Percentiles rank a stretch among this genome's conserved stretches.
These are phyloP conservation scores for Osmanthus fragrans DNA, from an alignment of 257 asterid species.

Conservation along the genomic window DNA sequence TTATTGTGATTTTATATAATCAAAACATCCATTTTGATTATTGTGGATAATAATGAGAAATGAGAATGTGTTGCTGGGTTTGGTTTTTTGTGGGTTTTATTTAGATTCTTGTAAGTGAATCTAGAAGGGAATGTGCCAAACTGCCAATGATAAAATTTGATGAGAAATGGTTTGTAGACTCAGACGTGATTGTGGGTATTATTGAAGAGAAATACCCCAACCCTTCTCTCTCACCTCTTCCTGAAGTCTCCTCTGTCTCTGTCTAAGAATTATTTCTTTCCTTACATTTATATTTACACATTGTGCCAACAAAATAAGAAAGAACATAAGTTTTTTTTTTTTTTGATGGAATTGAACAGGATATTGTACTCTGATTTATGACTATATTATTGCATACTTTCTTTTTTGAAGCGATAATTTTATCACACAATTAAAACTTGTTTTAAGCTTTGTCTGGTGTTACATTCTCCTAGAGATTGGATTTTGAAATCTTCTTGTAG, in stretches of 20 bases:
- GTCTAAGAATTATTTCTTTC: constrained; percentile 43
- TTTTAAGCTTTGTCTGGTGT: too few species aligned
- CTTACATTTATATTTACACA: not conserved
- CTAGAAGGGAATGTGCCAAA: constrained; percentile 88
- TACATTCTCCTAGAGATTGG: too few species aligned
- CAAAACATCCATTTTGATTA: not conserved
- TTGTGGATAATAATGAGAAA: not conserved
- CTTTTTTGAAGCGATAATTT: too few species aligned
- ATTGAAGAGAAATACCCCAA: constrained; percentile 78
- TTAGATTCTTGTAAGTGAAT: constrained; percentile 63
- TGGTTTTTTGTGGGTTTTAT: constrained; percentile 3
- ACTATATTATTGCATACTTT: too few species aligned
- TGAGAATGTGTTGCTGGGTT: not conserved
- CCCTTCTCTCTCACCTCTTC: constrained; percentile 61
- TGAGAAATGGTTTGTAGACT: constrained; percentile 74
- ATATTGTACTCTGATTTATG: too few species aligned
- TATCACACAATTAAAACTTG: too few species aligned
- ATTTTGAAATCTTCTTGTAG: too few species aligned
- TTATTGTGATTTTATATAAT: too few species aligned
- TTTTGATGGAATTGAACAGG: too few species aligned
- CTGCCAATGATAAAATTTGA: constrained; percentile 70
- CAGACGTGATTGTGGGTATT: constrained; percentile 71
- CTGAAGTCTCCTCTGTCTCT: constrained; percentile 59
- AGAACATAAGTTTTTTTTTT: too few species aligned
- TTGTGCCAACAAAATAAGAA: not conserved